These are phyloP conservation scores for Carnegiea gigantea DNA, from an alignment of 179 eudicot species.

Conservation along the genomic window DNA sequence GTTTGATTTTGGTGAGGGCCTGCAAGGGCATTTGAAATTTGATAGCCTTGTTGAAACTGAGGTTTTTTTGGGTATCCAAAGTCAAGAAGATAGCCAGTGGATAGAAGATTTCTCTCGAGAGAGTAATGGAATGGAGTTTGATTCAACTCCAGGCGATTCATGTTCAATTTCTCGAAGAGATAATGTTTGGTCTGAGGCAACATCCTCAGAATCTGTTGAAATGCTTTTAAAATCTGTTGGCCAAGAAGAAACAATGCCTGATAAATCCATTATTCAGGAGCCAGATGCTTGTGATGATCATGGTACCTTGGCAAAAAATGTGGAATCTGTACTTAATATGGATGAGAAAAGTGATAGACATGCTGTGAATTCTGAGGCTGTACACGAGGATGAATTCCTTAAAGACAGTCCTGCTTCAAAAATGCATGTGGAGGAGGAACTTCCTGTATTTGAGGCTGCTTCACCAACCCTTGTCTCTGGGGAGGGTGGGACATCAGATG, in stretches of 20 bases:
- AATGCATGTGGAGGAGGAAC: slow-evolving; percentile 21
- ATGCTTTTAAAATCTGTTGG: slow-evolving; percentile 96
- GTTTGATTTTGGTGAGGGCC: slow-evolving; percentile 86
- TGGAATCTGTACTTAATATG: slow-evolving; percentile 40
- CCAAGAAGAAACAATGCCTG: slow-evolving; percentile 77
- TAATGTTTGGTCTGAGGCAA: slow-evolving; percentile 99
- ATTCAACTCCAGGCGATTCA: slow-evolving; percentile 77
- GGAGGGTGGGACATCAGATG: slow-evolving; percentile 28
- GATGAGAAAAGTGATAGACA: slow-evolving; percentile 31
- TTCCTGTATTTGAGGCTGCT: slow-evolving; percentile 20
- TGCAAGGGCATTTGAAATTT: slow-evolving; percentile 83
- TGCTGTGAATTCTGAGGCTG: slow-evolving; percentile 28
- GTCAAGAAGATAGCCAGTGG: slow-evolving; percentile 96
- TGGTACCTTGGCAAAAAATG: slow-evolving; percentile 37
- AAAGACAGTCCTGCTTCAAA: slow-evolving; percentile 28
- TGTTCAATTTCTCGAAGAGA: slow-evolving; percentile 70
- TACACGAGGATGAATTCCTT: slow-evolving; percentile 28
- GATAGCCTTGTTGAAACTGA: slow-evolving; percentile 91
- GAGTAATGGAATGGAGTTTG: slow-evolving; percentile 75
- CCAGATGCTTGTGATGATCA: slow-evolving; percentile 47
- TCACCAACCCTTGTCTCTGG: slow-evolving; percentile 23
- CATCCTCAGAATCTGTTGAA: slow-evolving; percentile 97
- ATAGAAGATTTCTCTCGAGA: slow-evolving; percentile 84
- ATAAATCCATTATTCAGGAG: slow-evolving; percentile 41
- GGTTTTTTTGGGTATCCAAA: slow-evolving; percentile 84